Conservation (phyloP, 441 rosid species). For the Erodium texanum region DNA sequence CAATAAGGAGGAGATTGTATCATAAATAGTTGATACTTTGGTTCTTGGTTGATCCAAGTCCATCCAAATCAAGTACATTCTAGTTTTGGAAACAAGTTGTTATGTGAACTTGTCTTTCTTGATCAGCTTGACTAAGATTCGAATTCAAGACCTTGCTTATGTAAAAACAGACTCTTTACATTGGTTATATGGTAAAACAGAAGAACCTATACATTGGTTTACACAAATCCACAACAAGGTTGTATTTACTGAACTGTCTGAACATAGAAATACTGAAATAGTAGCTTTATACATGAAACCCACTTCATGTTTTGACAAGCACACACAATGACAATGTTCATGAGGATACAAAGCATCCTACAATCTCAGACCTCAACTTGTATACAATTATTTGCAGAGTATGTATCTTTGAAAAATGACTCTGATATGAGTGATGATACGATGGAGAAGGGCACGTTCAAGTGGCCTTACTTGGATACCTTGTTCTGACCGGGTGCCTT, state of each 20-base stretch:
- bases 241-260: neutral
- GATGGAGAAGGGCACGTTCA: neutral
- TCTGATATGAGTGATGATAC: neutral
- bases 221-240: too few species aligned
- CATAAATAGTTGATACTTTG: too few species aligned
- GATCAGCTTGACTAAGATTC: too few species aligned
- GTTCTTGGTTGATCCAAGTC: too few species aligned
- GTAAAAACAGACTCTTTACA: too few species aligned
- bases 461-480: neutral
- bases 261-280: neutral
- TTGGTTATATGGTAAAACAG: too few species aligned
- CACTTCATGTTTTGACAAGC: neutral
- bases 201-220: too few species aligned
- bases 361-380: neutral
- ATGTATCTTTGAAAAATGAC: neutral
- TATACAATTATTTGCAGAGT: neutral
- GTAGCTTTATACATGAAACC: conserved; percentile 1
- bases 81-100: too few species aligned
- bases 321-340: neutral
- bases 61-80: too few species aligned
- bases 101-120: too few species aligned
- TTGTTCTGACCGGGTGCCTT: conserved; percentile 1
- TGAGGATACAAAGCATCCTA: neutral
- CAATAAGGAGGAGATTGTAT: neutral
- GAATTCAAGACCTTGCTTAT: too few species aligned